phyloP scores from a whole-genome alignment of 1,139 yeast species.

The Suhomyces terraborum region DNA sequence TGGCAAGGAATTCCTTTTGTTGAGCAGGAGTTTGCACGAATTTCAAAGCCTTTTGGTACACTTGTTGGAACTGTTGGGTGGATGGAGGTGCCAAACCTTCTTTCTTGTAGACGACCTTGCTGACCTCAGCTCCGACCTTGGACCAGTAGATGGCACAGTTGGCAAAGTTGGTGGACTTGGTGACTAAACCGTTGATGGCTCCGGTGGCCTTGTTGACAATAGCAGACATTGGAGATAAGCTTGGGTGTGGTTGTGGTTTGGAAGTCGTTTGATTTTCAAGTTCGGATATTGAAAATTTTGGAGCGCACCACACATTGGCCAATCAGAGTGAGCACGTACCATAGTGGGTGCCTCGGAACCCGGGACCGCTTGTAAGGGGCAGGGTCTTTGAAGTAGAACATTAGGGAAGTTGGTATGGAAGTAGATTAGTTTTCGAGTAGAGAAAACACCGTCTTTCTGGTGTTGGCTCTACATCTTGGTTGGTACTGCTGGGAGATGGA shows the following conservation, averaged over 20 bases:
- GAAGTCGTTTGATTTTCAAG: conserved; percentile 3
- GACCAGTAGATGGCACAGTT: conserved; percentile 77
- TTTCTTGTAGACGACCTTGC: conserved; percentile 85
- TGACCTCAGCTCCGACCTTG: conserved; percentile 85
- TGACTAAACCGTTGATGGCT: conserved; percentile 36
- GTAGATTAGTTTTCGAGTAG: too few relatives aligned
- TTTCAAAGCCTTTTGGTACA: conserved; percentile 56
- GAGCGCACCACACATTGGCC: conserved; percentile 12
- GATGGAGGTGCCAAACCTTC: conserved; percentile 95
- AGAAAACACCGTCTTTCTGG: neutral
- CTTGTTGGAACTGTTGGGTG: conserved; percentile 72
- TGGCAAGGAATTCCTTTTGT: conserved; percentile 51
- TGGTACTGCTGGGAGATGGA: neutral
- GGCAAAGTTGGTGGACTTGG: conserved; percentile 43
- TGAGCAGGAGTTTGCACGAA: conserved; percentile 40
- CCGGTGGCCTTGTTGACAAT: conserved; percentile 52
- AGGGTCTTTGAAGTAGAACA: neutral
- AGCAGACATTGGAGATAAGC: conserved; percentile 44
- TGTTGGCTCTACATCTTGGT: too few relatives aligned
- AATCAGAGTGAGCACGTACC: conserved; percentile 10
- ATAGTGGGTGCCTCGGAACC: neutral
- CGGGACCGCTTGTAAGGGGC: neutral
- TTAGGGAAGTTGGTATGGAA: neutral
- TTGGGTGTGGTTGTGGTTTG: too few relatives aligned
- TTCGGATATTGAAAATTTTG: conserved; percentile 13